A percentile compares a stretch with the other conserved stretches of the same genome.
Evolutionary conservation across 768 basidiomycete species (phyloP).

Genomic region (Lactarius hatsudake): DNA sequence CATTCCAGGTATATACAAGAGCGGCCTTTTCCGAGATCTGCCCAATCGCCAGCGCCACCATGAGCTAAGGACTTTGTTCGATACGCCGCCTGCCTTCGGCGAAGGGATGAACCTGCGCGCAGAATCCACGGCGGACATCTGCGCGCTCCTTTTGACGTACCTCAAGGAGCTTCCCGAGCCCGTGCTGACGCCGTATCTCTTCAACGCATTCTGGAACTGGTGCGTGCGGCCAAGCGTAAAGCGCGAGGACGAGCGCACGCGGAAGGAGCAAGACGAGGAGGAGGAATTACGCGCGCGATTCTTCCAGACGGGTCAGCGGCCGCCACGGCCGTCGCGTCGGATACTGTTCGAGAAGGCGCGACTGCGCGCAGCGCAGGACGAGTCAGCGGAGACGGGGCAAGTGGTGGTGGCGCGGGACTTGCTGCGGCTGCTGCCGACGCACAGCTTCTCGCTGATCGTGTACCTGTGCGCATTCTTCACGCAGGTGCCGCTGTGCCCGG

Average conservation of each 20-base stretch:
- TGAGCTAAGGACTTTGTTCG: conserved; percentile 40
- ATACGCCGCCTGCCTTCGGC: conserved; percentile 33
- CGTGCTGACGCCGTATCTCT: conserved; percentile 42
- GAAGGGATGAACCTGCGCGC: conserved; percentile 29
- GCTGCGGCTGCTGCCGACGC: conserved; percentile 47
- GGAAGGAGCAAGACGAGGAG: conserved; percentile 35
- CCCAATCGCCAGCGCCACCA: conserved; percentile 42
- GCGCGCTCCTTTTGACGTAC: conserved; percentile 47
- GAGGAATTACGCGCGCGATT: conserved; percentile 34
- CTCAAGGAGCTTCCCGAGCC: conserved; percentile 48
- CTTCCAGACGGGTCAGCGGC: conserved; percentile 31
- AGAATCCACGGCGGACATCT: conserved; percentile 41
- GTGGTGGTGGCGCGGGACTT: conserved; percentile 43
- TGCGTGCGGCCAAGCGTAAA: conserved; percentile 44
- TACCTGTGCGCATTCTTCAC: conserved; percentile 51
- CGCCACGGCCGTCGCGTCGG: conserved; percentile 17
- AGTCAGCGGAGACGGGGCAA: conserved; percentile 33
- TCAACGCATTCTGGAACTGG: conserved; percentile 44
- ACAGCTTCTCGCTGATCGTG: conserved; percentile 41
- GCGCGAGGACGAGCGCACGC: conserved; percentile 34
- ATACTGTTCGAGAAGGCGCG: conserved; percentile 16
- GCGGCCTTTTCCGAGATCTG: conserved; percentile 42
- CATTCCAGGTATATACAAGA: conserved; percentile 42
- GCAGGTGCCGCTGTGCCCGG: conserved; percentile 49
- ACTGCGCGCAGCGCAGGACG: conserved; percentile 11